Evolutionary conservation across 2,329 filamentous ascomycete species (phyloP), one percentile per base, ranked within the genome.

Genomic region (Ceratocystis albifundus): DNA sequence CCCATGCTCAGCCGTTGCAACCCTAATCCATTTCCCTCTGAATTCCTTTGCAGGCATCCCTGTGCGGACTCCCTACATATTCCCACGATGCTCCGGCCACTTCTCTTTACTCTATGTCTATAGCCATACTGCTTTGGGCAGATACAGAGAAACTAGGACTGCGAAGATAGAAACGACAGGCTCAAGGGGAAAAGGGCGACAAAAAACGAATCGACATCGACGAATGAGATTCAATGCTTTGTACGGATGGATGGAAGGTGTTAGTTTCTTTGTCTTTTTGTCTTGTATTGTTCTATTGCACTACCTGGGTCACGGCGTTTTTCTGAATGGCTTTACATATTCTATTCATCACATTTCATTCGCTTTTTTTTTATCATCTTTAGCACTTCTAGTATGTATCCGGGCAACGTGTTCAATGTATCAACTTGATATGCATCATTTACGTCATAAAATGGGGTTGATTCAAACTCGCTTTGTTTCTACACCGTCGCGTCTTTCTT

Each of bases 251-350:
- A 50, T 62, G 25, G 46, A 50, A 55, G 65, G 50, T 63, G 61
- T 45, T 44, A 62, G 61, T 57, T 66, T 66, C 30, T 65, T 55
- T 61, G 66, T 67, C 62, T 41, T 64, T 67, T 65, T 66, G 48
- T 64, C 62, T 67, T 67, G 46, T 67, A 61, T 46, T 67, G 62
- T 67, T 67, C 62, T 67, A 53, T 67, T 67, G 62, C 44, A 67
- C 66, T 68, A 61, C 64, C 53, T 68, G 64, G 66, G 66, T 68
- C 59, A 68, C 61, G 66, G 66, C 66, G 66, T 68, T 68, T 65
- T 67, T 64, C 50, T 67, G 55, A 67, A 67, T 67, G 66, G 55
- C 64, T 64, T 68, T 63, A 62, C 64, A 68, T 68, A 65, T 66
- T 65, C 61, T 68, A 46, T 63, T 55, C 65, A 53, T 66, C 48